phyloP scores from a whole-genome alignment of 345 rosid genomes.

The Eucalyptus virginea region DNA sequence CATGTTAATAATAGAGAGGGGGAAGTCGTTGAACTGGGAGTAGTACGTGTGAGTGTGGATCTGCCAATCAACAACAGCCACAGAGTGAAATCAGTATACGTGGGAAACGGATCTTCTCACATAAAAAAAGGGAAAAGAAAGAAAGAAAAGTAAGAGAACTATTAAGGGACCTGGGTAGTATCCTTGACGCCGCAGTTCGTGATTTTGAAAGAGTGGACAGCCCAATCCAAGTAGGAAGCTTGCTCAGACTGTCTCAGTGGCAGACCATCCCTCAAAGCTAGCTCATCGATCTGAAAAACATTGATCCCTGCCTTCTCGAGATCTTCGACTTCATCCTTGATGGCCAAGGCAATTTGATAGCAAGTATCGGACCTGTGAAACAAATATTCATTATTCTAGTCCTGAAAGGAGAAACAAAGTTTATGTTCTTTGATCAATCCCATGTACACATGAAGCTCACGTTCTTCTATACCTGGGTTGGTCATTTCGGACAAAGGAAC shows the following conservation, averaged over 20 bases:
- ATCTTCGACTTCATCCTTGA: constrained; percentile 94
- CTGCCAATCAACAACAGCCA: constrained; percentile 1
- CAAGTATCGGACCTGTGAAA: constrained; percentile 61
- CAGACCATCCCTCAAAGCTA: constrained; percentile 89
- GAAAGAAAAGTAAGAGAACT: not conserved
- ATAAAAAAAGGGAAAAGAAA: rapidly evolving
- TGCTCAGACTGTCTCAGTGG: constrained; percentile 95
- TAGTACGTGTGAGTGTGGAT: constrained; percentile 67
- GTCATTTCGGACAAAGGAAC: constrained; percentile 95
- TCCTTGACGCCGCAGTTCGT: constrained; percentile 78
- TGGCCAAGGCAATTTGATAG: constrained; percentile 96
- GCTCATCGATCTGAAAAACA: constrained; percentile 90
- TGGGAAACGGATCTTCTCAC: not conserved
- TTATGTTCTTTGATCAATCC: rapidly evolving
- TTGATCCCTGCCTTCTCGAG: constrained; percentile 82
- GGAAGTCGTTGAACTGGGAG: constrained; percentile 50
- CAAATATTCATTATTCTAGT: not conserved
- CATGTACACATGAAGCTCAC: not conserved
- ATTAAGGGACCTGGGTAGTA: constrained; percentile 59
- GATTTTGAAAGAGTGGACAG: constrained; percentile 96
- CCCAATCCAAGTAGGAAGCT: constrained; percentile 92
- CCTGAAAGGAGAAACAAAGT: not conserved
- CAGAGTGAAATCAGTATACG: not conserved
- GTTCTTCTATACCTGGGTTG: constrained; percentile 61
- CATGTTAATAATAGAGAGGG: constrained; percentile 43